Percentiles rank a stretch among this genome's conserved stretches.
Conservation (phyloP, 768 basidiomycete genomes). For the Guyanaporus albipodus region DNA sequence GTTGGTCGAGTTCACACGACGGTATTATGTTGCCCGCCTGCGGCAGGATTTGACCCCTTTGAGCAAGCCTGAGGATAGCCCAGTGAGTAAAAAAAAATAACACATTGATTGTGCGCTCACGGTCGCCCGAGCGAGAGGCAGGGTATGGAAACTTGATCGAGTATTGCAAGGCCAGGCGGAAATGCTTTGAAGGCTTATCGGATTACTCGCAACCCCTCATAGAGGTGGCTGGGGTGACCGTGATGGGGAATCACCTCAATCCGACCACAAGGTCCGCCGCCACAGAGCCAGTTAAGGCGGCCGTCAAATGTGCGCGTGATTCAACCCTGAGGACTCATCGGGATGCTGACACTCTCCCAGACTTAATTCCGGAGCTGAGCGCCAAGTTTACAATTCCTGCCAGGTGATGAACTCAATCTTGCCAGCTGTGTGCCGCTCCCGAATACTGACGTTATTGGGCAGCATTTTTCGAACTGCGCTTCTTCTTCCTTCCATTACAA, state of each 20-base stretch:
- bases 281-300: conserved; percentile 35
- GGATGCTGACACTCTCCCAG: conserved; percentile 39
- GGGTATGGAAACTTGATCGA: conserved; percentile 60
- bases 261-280: conserved; percentile 43
- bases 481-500: conserved; percentile 70
- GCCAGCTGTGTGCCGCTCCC: conserved; percentile 14
- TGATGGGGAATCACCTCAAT: conserved; percentile 54
- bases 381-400: conserved; percentile 68
- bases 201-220: conserved; percentile 68
- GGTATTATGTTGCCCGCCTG: conserved; percentile 55
- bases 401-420: conserved; percentile 45
- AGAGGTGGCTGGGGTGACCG: conserved; percentile 55
- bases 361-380: conserved; percentile 82
- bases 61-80: conserved; percentile 62
- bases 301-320: conserved; percentile 55
- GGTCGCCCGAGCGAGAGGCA: conserved; percentile 50
- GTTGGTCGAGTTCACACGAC: conserved; percentile 68
- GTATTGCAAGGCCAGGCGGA: conserved; percentile 59
- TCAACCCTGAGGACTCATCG: conserved; percentile 16
- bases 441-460: conserved; percentile 20
- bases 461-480: conserved; percentile 67
- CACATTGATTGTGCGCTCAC: conserved; percentile 2
- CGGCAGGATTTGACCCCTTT: conserved; percentile 68
- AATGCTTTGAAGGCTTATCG: conserved; percentile 58
- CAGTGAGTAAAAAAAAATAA: conserved; percentile 41